Base-by-base conservation (phyloP, 495 filamentous ascomycete genomes). In the Wilcoxina mikolae region DNA sequence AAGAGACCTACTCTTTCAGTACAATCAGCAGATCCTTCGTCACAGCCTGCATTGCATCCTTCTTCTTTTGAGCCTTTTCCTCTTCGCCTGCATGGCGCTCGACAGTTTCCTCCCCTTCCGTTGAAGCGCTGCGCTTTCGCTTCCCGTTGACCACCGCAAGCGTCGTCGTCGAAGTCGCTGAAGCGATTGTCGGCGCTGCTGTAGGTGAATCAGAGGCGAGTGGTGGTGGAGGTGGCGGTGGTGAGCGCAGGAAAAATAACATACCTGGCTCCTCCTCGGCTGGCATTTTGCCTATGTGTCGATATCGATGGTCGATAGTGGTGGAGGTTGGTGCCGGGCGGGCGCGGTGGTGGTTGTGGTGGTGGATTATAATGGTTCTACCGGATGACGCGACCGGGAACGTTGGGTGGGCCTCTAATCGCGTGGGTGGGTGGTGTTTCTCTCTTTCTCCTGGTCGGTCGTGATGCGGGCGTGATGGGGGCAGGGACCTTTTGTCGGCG, bases 1-100 rank as follows among this genome's bases (percentile, higher is more conserved):
- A n/a, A n/a, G n/a, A n/a, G n/a, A n/a, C n/a, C n/a, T 50, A 65
- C 62, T 64, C 54, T 44, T 58, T 60, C 11, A 65, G 56, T 15
- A 65, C 55, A 15, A 53, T 44, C 57, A 65, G 42, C n/a, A 65
- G 55, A 28, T 65, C 61, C 3, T 53, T 58, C 28, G 35, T 38
- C 18, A 65, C 58, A 18, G 49, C 51, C n/a, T 45, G 22, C 45
- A 65, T 57, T 26, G 28, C 60, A 22, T n/a, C 7, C 17, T 23
- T 56, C 10, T 56, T 26, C 48, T 38, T 53, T 27, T 44, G 52
- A 2, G 18, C 39, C 24, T 39, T 50, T 23, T 55, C 51, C 41
- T 57, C 43, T 15, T 33, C 24, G 5, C 31, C 43, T 27, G 42
- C 41, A 5, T 27, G 20, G 20, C 31, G 23, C n/a, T 26, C 31